Conservation (phyloP, 495 filamentous ascomycete genomes). For the Xylaria curta region DNA sequence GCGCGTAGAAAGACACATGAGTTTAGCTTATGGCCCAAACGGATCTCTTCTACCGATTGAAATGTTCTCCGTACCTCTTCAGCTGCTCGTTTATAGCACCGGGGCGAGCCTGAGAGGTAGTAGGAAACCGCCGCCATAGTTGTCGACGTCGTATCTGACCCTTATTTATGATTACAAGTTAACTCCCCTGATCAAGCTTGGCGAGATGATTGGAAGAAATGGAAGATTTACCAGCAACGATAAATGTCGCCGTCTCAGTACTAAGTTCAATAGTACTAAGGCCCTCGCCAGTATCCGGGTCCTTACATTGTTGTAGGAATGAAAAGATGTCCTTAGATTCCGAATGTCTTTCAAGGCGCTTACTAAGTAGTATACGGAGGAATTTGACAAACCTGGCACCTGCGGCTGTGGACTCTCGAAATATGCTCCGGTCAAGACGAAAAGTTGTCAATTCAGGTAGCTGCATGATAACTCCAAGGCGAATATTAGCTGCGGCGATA, state of each 20-base stretch:
- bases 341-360: neutral
- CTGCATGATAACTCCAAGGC: neutral
- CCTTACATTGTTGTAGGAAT: conserved; percentile 8
- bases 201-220: neutral
- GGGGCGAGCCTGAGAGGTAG: neutral
- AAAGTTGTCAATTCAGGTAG: neutral
- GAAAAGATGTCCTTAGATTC: conserved; percentile 1
- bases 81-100: neutral
- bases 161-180: neutral
- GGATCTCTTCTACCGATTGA: neutral
- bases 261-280: conserved; percentile 3
- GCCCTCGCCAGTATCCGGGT: conserved; percentile 1
- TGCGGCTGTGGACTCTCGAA: neutral
- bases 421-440: neutral
- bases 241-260: conserved; percentile 7
- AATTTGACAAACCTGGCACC: neutral
- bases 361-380: neutral
- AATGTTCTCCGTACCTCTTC: neutral
- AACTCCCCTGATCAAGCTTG: neutral
- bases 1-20: conserved; percentile 5
- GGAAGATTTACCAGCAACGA: neutral
- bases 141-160: neutral
- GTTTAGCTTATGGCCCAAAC: neutral
- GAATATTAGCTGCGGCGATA: neutral
- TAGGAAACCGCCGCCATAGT: neutral